Base-by-base conservation (phyloP, 1,284 basidiomycete genomes). In the Phellopilus nigrolimitatus region DNA sequence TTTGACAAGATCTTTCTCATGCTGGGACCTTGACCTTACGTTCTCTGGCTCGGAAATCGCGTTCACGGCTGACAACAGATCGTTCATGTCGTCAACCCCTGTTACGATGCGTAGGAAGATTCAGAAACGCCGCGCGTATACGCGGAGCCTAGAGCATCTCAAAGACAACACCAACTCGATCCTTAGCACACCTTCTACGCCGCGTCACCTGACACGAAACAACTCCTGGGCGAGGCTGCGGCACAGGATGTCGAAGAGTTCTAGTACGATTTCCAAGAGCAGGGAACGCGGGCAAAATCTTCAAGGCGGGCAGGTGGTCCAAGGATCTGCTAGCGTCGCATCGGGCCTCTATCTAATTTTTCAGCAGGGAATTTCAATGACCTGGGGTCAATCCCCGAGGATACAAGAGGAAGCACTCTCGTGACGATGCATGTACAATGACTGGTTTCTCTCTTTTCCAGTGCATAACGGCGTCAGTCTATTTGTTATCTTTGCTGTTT, bases 201-300 rank as follows among this genome's bases (percentile, higher is more conserved):
- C 12, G 7, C 15, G 21, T 19, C 49, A n/a, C 3, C 28, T 22
- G 31, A 13, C 19, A 43, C 49, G 49, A 24, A 30, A 41, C n/a
- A 38, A 38, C 22, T 50, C 49, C 10, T 50, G 49, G 49, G 30
- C 49, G 4, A 40, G 49, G 6, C 40, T 50, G 13, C 33, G 49
- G 5, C 30, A 31, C 10, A 43, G 24, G 36, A 12, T 50, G 10
- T 10, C 41, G 10, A 43, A 15, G 31, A n/a, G 31, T 4, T 47
- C 45, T 30, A 27, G 33, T n/a, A 36, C 17, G 30, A 17, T 44
- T 10, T 8, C n/a, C n/a, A 31, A 37, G 33, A 37, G 25, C 13
- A 9, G 10, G 31, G 31, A 33, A 3, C 31, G 31, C 22, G 10
- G 17, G 19, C 27, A 25, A 3, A 19, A 47, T n/a, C 24, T 17